Percentiles rank a stretch among this genome's conserved stretches.
phyloP scores from a whole-genome alignment of 2,329 filamentous ascomycete genomes.

The Botryotinia globosa region DNA sequence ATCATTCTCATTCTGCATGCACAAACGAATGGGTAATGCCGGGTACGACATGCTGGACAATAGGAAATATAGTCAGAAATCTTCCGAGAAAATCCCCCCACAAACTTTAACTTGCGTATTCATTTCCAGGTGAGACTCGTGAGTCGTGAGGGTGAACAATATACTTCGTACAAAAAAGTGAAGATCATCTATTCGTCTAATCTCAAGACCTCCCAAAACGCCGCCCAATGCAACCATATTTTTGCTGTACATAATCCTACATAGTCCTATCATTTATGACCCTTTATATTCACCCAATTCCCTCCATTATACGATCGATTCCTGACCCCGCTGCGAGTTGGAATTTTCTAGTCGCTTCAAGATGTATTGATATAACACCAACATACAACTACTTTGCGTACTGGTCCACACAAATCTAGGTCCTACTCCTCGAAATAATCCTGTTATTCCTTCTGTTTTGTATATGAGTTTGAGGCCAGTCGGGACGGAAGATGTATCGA shows the following conservation, averaged over 20 bases:
- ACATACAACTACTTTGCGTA: slow-evolving; percentile 93
- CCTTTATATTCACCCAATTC: neutral
- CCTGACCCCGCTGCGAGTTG: slow-evolving; percentile 24
- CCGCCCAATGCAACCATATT: slow-evolving; percentile 16
- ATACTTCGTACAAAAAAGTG: slow-evolving; percentile 20
- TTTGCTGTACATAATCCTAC: slow-evolving; percentile 22
- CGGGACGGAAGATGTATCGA: slow-evolving; percentile 87
- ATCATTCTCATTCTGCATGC: neutral
- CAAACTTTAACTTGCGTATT: neutral
- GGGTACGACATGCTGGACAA: neutral
- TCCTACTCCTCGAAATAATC: slow-evolving; percentile 93
- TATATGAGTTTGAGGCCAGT: slow-evolving; percentile 86
- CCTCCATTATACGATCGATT: slow-evolving; percentile 30
- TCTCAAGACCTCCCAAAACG: slow-evolving; percentile 12
- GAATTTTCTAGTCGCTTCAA: slow-evolving; percentile 69
- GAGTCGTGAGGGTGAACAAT: neutral
- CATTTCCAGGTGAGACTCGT: neutral
- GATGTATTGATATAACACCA: slow-evolving; percentile 89
- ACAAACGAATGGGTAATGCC: neutral
- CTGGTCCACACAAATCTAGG: slow-evolving; percentile 95
- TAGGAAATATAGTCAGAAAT: neutral
- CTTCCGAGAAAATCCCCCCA: neutral
- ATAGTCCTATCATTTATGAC: slow-evolving; percentile 10
- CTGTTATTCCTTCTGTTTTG: slow-evolving; percentile 78
- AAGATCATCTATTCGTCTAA: slow-evolving; percentile 23